Percentiles rank a stretch among this genome's conserved stretches.
Conservation (phyloP, 1,284 basidiomycete genomes). For the Hemileccinum hortonii region DNA sequence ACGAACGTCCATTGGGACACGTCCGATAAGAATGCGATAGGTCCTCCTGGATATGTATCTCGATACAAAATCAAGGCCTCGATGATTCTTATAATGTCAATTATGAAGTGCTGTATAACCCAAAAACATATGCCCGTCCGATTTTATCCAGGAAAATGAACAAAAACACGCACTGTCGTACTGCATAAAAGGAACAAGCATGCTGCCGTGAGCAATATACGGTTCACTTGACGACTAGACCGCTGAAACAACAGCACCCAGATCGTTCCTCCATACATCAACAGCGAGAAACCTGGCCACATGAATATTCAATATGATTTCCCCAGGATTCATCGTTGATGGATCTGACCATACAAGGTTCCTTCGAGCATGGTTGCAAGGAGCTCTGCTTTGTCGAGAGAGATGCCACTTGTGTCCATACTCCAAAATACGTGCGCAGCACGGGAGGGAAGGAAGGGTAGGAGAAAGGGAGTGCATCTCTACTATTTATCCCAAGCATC, state of each 20-base stretch:
- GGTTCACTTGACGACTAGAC: not conserved
- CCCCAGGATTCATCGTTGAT: not conserved
- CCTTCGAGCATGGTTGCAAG: conserved; percentile 1
- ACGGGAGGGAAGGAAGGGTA: too few relatives aligned
- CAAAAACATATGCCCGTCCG: not conserved
- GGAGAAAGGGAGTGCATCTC: too few relatives aligned
- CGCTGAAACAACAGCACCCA: not conserved
- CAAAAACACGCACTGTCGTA: not conserved
- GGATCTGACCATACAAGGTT: conserved; percentile 4
- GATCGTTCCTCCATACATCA: conserved; percentile 11
- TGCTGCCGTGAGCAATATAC: not conserved
- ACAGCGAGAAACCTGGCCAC: conserved; percentile 4
- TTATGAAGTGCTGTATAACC: not conserved
- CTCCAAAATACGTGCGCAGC: not conserved
- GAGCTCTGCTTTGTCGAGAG: conserved; percentile 6
- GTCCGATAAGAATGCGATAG: not conserved
- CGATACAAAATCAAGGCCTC: not conserved
- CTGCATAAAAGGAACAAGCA: conserved; percentile 6
- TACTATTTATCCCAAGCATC: too few relatives aligned
- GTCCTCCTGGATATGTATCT: not conserved
- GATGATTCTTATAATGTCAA: conserved; percentile 3
- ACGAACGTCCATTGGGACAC: conserved; percentile 5
- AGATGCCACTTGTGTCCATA: not conserved
- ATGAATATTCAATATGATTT: not conserved
- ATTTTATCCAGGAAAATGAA: not conserved